A percentile compares a stretch with the other conserved stretches of the same genome.
Evolutionary conservation across 2,329 filamentous ascomycete species (phyloP).

Genomic region (Fusarium vanettenii): DNA sequence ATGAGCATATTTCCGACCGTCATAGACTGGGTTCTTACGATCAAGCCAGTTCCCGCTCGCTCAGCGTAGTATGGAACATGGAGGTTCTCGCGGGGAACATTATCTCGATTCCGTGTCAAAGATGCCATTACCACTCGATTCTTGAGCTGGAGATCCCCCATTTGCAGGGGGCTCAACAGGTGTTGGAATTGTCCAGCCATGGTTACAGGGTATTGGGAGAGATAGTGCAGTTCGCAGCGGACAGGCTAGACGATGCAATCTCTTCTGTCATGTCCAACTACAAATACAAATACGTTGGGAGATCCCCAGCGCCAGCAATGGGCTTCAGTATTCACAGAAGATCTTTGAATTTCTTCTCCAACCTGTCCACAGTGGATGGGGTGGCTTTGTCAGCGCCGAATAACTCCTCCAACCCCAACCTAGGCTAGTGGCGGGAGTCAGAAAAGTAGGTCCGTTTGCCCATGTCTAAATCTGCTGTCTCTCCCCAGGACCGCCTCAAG

Average conservation of each 20-base stretch:
- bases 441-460: neutral
- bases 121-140: neutral
- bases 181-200: neutral
- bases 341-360: neutral
- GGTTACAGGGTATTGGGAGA: neutral
- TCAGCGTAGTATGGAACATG: neutral
- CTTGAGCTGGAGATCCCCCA: neutral
- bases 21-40: neutral
- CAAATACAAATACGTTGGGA: neutral
- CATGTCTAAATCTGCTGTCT: neutral
- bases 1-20: neutral
- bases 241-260: neutral
- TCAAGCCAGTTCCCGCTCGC: neutral
- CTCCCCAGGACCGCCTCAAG: neutral
- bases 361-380: neutral
- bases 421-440: neutral
- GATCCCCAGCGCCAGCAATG: neutral
- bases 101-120: neutral
- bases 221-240: neutral
- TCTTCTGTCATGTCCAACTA: neutral
- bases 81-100: neutral
- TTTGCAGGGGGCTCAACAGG: neutral
- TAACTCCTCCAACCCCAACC: neutral
- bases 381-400: neutral
- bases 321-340: neutral